Conservation (phyloP, 768 basidiomycete species). For the Lactarius hatsudake region DNA sequence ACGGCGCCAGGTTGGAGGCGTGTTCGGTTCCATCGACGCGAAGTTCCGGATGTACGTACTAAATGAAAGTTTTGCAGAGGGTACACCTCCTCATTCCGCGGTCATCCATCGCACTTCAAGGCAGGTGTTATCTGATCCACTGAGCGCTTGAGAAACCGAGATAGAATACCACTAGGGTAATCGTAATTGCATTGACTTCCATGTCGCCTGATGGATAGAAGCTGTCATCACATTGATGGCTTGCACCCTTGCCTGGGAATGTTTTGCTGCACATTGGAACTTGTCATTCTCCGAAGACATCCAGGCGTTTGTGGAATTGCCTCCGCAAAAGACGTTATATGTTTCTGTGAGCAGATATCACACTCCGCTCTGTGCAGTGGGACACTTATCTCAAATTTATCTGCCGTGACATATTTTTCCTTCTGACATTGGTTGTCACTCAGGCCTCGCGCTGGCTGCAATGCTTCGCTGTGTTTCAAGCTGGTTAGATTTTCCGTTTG, state of each 20-base stretch:
- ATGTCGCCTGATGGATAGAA: not conserved
- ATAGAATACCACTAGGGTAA: not conserved
- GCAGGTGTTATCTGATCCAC: not conserved
- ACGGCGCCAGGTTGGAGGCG: not conserved
- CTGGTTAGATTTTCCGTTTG: not conserved
- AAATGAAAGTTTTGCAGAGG: not conserved
- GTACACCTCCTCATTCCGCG: not conserved
- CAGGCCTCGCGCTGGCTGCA: not conserved
- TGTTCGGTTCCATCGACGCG: not conserved
- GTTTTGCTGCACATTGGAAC: not conserved
- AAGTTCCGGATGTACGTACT: not conserved
- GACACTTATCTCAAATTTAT: not conserved
- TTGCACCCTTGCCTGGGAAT: not conserved
- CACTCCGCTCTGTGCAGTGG: not conserved
- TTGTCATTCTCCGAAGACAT: not conserved
- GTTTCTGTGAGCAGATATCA: not conserved
- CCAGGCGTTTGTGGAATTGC: not conserved
- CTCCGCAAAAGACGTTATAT: not conserved
- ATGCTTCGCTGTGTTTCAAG: no score
- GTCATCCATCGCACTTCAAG: not conserved
- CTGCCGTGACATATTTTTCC: not conserved
- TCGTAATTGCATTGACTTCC: not conserved
- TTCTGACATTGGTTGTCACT: not conserved
- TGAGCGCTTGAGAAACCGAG: not conserved
- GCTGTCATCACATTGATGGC: not conserved